phyloP scores from a whole-genome alignment of 1,139 yeast genomes.

The Suhomyces bribrorum region DNA sequence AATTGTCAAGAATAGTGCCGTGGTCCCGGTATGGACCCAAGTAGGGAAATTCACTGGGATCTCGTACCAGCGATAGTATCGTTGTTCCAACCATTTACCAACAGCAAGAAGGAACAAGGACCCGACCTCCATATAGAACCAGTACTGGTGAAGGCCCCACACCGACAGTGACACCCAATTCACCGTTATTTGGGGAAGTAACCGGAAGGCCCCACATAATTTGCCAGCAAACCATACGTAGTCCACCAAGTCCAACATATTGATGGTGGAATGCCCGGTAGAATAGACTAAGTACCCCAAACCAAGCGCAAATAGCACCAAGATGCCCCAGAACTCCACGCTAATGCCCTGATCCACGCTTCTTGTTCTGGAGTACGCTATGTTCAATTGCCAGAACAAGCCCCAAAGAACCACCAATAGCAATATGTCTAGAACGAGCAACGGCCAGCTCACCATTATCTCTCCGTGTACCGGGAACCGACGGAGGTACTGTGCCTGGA shows the following conservation, averaged over 20 bases:
- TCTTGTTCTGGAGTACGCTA: conserved; percentile 21
- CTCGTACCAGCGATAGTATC: conserved; percentile 22
- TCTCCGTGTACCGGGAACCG: conserved; percentile 25
- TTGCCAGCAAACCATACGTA: conserved; percentile 29
- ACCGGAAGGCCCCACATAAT: conserved; percentile 16
- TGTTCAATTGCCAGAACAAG: conserved; percentile 18
- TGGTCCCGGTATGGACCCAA: conserved; percentile 19
- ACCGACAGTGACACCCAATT: conserved; percentile 26
- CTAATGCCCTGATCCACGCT: conserved; percentile 29
- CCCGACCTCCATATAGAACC: conserved; percentile 15
- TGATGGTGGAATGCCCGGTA: background rate
- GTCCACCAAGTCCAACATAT: conserved; percentile 30
- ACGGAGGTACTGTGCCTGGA: conserved; percentile 17
- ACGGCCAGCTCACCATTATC: conserved; percentile 8
- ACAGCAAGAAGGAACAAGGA: conserved; percentile 6
- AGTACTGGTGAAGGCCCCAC: conserved; percentile 19
- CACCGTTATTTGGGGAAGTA: conserved; percentile 32
- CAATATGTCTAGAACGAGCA: conserved; percentile 18
- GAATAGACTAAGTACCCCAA: background rate
- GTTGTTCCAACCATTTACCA: conserved; percentile 10
- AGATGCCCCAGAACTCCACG: conserved; percentile 11
- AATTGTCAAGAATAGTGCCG: background rate
- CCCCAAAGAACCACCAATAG: conserved; percentile 15
- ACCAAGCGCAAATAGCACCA: conserved; percentile 3
- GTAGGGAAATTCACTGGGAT: conserved; percentile 29